Conservation (phyloP, 1,284 basidiomycete species). For the Tilletia indica region DNA sequence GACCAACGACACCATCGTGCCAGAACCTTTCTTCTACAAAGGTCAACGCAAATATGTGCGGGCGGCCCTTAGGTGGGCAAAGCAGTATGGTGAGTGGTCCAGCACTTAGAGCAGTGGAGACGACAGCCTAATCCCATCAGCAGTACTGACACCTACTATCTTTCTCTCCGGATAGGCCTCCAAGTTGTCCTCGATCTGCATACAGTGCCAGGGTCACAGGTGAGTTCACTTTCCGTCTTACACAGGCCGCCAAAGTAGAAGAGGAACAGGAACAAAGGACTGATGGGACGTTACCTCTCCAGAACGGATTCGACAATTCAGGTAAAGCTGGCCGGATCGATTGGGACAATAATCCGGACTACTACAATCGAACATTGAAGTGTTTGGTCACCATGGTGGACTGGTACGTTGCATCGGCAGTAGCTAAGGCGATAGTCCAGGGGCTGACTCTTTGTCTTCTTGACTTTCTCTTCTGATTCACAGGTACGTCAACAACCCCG, state of each 20-base stretch:
- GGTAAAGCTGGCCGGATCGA: conserved; percentile 6
- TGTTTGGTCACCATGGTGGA: neutral
- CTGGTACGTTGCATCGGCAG: neutral
- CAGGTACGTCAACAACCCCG: conserved; percentile 20
- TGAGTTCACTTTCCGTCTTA: neutral
- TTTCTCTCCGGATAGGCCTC: conserved; percentile 29
- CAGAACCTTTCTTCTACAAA: conserved; percentile 20
- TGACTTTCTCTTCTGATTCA: conserved; percentile 19
- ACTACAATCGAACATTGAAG: neutral
- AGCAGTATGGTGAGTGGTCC: conserved; percentile 12
- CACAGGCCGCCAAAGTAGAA: neutral
- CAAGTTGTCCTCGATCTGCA: conserved; percentile 56
- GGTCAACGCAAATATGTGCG: conserved; percentile 17
- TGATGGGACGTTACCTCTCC: too few species aligned
- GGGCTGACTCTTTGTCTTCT: neutral
- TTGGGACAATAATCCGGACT: neutral
- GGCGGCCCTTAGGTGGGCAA: conserved; percentile 21
- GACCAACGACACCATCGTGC: neutral
- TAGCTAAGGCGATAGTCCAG: too few species aligned
- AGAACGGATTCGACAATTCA: conserved; percentile 26
- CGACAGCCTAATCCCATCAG: too few species aligned
- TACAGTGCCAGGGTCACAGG: conserved; percentile 41
- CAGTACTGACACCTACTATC: neutral
- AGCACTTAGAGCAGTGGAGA: neutral
- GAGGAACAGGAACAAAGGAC: neutral